These are phyloP conservation scores for Wickerhamiella spandovensis DNA, from an alignment of 805 yeast species.

Conservation along the genomic window DNA sequence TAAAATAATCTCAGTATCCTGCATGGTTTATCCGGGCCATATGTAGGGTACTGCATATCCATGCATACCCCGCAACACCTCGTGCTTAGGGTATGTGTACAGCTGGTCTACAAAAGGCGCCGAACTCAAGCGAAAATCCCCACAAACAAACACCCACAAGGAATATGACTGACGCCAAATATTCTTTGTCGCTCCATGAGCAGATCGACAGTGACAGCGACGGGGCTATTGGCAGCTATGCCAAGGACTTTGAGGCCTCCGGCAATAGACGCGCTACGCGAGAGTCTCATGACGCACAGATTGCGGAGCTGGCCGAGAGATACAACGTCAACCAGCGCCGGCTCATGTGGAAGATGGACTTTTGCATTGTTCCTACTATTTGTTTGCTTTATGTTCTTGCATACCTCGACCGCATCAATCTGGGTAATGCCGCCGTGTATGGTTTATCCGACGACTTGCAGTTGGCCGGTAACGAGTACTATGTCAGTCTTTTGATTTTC, in stretches of 20 bases:
- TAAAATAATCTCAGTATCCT: neutral
- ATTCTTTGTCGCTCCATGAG: neutral
- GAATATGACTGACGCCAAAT: neutral
- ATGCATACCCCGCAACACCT: neutral
- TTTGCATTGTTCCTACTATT: slow-evolving; percentile 31
- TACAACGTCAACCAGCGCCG: slow-evolving; percentile 10
- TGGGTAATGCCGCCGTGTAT: slow-evolving; percentile 35
- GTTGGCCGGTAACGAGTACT: slow-evolving; percentile 30
- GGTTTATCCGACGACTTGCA: slow-evolving; percentile 30
- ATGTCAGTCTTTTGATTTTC: slow-evolving; percentile 30
- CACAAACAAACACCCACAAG: neutral
- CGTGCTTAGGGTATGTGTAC: neutral
- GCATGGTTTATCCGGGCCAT: neutral
- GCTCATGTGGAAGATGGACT: slow-evolving; percentile 27
- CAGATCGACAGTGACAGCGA: neutral
- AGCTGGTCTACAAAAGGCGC: neutral
- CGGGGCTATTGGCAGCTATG: neutral
- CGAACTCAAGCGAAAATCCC: neutral
- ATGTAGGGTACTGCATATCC: neutral
- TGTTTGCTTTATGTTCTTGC: slow-evolving; percentile 34
- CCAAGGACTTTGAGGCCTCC: neutral
- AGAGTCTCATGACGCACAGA: neutral
- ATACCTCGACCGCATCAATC: slow-evolving; percentile 34
- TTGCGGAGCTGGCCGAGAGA: neutral
- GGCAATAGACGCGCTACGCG: neutral